phyloP scores from a whole-genome alignment of 495 filamentous ascomycete species.

The Massariosphaeria phaeospora region DNA sequence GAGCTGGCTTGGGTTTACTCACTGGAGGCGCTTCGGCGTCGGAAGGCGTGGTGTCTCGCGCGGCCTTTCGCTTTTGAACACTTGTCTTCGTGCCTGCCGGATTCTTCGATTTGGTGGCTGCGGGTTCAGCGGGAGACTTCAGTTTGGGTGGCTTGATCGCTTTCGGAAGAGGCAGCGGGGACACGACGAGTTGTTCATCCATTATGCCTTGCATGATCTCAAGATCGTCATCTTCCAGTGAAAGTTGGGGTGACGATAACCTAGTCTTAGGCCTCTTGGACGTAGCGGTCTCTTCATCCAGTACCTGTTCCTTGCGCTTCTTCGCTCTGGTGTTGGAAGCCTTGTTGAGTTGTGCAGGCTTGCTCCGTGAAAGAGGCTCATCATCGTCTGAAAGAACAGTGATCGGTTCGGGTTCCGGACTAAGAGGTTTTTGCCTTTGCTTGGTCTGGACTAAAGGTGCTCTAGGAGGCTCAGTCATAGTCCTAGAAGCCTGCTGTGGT shows the following conservation, averaged over 20 bases:
- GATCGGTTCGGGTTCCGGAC: neutral
- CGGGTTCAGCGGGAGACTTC: neutral
- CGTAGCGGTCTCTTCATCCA: neutral
- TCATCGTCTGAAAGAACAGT: slow-evolving; percentile 10
- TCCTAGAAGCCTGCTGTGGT: neutral
- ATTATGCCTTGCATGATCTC: slow-evolving; percentile 23
- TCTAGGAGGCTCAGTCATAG: neutral
- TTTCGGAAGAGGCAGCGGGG: neutral
- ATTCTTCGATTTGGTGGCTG: neutral
- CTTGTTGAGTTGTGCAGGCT: neutral
- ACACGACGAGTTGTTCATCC: slow-evolving; percentile 18
- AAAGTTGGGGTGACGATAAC: slow-evolving; percentile 4
- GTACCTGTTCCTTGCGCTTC: slow-evolving; percentile 3
- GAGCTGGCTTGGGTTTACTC: neutral
- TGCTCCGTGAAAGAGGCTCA: neutral
- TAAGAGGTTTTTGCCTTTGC: neutral
- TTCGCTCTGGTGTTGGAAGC: neutral
- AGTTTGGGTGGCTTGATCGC: neutral
- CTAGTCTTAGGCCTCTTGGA: slow-evolving; percentile 1
- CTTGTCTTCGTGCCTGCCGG: neutral
- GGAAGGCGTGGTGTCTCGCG: neutral
- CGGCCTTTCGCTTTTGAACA: neutral
- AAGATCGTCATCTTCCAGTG: slow-evolving; percentile 21
- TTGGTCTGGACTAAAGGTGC: slow-evolving; percentile 4
- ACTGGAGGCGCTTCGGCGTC: neutral